phyloP scores from a whole-genome alignment of 78 protist species.

The Creolimax fragrantissima region DNA sequence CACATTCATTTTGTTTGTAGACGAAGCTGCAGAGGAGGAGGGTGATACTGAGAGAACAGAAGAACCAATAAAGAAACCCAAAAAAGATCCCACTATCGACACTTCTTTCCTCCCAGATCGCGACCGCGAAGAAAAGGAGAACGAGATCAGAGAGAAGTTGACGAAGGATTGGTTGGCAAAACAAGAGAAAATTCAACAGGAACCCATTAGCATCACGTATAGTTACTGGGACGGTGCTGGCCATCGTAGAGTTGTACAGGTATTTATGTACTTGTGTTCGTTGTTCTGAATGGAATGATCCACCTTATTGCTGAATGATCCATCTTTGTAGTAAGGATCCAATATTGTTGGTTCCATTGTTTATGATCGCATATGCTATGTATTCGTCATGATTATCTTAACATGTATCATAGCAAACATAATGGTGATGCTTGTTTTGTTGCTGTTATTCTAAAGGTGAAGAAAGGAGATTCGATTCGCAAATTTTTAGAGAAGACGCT shows the following conservation, averaged over 20 bases:
- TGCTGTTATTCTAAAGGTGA: not conserved
- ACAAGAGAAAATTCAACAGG: conserved; percentile 58
- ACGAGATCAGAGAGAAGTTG: conserved; percentile 41
- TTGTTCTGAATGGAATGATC: no score
- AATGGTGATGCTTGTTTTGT: no score
- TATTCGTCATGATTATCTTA: no score
- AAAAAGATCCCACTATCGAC: conserved; percentile 31
- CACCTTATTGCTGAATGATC: no score
- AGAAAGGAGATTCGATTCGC: conserved; percentile 7
- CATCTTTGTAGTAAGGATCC: no score
- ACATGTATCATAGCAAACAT: no score
- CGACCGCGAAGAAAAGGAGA: conserved; percentile 56
- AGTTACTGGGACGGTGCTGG: conserved; percentile 88
- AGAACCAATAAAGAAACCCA: not conserved
- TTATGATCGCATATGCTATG: no score
- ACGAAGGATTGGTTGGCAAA: conserved; percentile 50
- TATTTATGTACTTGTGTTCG: not conserved
- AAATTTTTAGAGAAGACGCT: not conserved
- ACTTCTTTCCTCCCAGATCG: conserved; percentile 71
- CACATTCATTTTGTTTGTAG: no score
- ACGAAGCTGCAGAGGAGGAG: no score
- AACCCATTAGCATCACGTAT: conserved; percentile 59
- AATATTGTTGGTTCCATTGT: no score
- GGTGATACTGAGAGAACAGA: no score
- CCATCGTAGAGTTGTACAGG: conserved; percentile 45